Evolutionary conservation across 805 yeast species (phyloP), one percentile per base, ranked within the genome.

Genomic region (Hanseniaspora lindneri): DNA sequence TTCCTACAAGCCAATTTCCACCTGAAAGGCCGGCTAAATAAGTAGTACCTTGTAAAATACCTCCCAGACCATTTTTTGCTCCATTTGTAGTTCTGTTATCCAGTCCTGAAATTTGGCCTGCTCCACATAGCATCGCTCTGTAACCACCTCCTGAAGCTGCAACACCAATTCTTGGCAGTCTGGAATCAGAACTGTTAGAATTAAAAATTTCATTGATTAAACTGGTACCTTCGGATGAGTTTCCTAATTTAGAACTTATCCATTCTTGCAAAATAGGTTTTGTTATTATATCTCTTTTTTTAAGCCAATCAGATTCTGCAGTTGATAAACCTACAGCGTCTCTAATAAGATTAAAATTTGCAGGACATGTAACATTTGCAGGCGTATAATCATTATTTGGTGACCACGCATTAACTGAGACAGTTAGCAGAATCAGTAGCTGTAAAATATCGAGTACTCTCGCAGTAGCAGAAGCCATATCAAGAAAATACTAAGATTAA

Each of bases 141-240:
- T 82, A 85, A 1, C 95, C 95, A 58, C 95, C 95, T 30, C 95
- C 95, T 9, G 83, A 71, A 53, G 79, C 76, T 5, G 85, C 78
- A 21, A 73, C 52, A 1, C 75, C 85, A 34, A 80, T 67, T 37
- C 51, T 54, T 20, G 58, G 59, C 32, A 69, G 65, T 50, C 74
- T 67, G 7, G 76, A 56, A 11, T 53, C 21, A 58, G 33, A 64
- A 28, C 44, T 21, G 20, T 37, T 32, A 32, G 39, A 16, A 14
- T 47, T 33, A 29, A 25, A 47, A n/a, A 41, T 41, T 13, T 25
- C 10, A 20, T 27, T 24, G 5, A 49, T 29, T 1, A 56, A 27
- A 1, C 52, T 29, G 2, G 54, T 47, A n/a, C 44, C 47, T 35
- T 54, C 55, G 8, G 60, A 48, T 16, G 57, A 54, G 28, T 61